These are phyloP conservation scores for Saccharomyces hybrid DNA, from an alignment of 1,139 yeast genomes.

Conservation along the genomic window DNA sequence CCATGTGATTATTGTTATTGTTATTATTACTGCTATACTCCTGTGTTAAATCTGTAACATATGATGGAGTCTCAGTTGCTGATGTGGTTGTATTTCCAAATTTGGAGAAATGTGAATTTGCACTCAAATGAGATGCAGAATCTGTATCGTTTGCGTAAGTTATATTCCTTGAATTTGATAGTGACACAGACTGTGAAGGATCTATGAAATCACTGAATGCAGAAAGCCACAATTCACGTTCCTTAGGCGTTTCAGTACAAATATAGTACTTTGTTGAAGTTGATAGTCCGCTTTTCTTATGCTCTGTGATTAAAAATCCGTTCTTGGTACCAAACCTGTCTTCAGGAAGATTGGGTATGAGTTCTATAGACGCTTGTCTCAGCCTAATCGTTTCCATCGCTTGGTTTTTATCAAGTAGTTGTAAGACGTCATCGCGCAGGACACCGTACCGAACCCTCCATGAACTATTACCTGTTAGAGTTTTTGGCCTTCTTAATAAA, in stretches of 20 bases:
- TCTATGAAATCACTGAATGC: slow-evolving; percentile 44
- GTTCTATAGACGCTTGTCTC: slow-evolving; percentile 55
- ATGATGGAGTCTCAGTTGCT: slow-evolving; percentile 11
- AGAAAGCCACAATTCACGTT: slow-evolving; percentile 72
- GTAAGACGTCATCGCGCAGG: slow-evolving; percentile 56
- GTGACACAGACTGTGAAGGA: not conserved
- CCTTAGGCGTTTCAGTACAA: slow-evolving; percentile 76
- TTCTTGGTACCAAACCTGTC: slow-evolving; percentile 69
- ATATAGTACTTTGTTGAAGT: slow-evolving; percentile 57
- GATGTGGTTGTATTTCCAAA: slow-evolving; percentile 6
- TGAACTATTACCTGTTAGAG: slow-evolving; percentile 43
- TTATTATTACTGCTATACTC: slow-evolving; percentile 1
- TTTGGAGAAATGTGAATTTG: slow-evolving; percentile 8
- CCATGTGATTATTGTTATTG: slow-evolving; percentile 4
- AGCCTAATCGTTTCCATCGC: slow-evolving; percentile 50
- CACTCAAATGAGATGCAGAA: slow-evolving; percentile 4
- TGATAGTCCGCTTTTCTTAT: slow-evolving; percentile 47
- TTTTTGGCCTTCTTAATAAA: slow-evolving; percentile 47
- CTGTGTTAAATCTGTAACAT: slow-evolving; percentile 16
- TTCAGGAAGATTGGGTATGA: slow-evolving; percentile 55
- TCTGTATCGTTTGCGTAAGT: not conserved
- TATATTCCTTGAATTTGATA: not conserved
- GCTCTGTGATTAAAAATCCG: slow-evolving; percentile 67
- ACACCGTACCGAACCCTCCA: slow-evolving; percentile 77
- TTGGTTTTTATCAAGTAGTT: slow-evolving; percentile 51